Conservation (phyloP, 108 stramenopile species). For the Fistulifera pelliculosa region DNA sequence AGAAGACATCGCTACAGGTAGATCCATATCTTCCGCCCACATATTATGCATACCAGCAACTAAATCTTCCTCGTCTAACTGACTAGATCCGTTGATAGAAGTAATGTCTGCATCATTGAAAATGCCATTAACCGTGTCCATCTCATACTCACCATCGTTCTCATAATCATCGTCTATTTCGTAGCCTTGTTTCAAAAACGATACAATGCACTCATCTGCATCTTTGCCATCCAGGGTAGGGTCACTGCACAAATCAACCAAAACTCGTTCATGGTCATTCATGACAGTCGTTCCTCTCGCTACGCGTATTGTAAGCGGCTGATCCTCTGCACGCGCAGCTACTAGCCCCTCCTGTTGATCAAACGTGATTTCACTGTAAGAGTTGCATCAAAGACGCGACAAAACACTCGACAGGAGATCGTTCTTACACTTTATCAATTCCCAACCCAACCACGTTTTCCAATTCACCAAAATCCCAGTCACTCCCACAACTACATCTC, state of each 20-base stretch:
- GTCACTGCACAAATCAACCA: slow-evolving; percentile 59
- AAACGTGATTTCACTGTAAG: not conserved
- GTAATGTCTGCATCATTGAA: slow-evolving; percentile 17
- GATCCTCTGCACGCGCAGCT: slow-evolving; percentile 29
- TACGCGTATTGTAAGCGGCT: slow-evolving; percentile 30
- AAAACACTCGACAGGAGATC: not conserved
- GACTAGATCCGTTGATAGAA: slow-evolving; percentile 14
- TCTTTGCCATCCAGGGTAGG: slow-evolving; percentile 17
- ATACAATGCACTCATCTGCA: slow-evolving; percentile 32
- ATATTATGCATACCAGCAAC: slow-evolving; percentile 39
- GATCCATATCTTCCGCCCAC: slow-evolving; percentile 44
- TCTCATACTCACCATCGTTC: slow-evolving; percentile 7
- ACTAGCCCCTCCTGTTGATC: slow-evolving; percentile 30
- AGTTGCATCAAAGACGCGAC: not conserved
- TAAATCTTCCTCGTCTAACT: slow-evolving; percentile 38
- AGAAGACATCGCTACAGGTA: slow-evolving; percentile 9
- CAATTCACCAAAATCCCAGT: slow-evolving; percentile 51
- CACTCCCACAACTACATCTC: slow-evolving; percentile 64
- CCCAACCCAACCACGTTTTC: slow-evolving; percentile 27
- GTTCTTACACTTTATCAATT: slow-evolving; percentile 46
- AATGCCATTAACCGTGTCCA: slow-evolving; percentile 21
- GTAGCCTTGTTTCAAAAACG: slow-evolving; percentile 11
- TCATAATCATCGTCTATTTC: slow-evolving; percentile 5
- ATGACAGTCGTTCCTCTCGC: slow-evolving; percentile 47
- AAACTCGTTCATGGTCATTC: slow-evolving; percentile 50